Evolutionary conservation across 768 basidiomycete genomes (phyloP), one percentile per base, ranked within the genome.

Genomic region (Amanita phalloides): DNA sequence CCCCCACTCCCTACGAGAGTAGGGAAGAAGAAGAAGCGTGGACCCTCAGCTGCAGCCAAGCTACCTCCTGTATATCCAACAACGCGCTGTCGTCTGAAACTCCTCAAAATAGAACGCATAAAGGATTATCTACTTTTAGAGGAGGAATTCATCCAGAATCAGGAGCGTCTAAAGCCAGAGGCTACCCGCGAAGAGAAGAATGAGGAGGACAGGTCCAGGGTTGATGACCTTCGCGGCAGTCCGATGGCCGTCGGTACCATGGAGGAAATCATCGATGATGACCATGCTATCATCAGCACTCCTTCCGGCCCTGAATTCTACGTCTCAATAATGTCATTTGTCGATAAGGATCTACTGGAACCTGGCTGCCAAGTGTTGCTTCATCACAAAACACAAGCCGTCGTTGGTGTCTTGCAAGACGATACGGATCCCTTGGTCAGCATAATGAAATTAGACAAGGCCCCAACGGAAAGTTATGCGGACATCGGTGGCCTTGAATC

Each of bases 391-490:
- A 90, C 84, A 14, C 90, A 94, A 58, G 79, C 92, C 0, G 84
- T 99, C 55, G 89, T 98, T 49, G 96, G 96, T 60, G 95, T 98
- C 23, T 73, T 99, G 39, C 86, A 90, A 56, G 95, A 99, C 62
- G 95, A 99, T 62, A 75, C 86, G 10, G 90, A 99, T 63, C 96
- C 96, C 3, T 79, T 96, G 71, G 94, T 98, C 58, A 95, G 84
- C 63, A 89, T 97, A 62, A 98, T 98, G 94, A 96, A 97, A 64
- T 79, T 98, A 46, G 94, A 98, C 76, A 98, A 99, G 72, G 94
- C 95, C 3, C 96, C 96, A 1, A 96, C 93, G 17, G 96, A 98
- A 69, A 95, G 91, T 59, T 99, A 99, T 66, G 93, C 95, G 10
- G 96, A 98, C 62, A 88, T 99, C 59, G 96, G 96, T 74, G 96